phyloP scores from a whole-genome alignment of 2,329 filamentous ascomycete genomes.

The Aureobasidium uvarum region DNA sequence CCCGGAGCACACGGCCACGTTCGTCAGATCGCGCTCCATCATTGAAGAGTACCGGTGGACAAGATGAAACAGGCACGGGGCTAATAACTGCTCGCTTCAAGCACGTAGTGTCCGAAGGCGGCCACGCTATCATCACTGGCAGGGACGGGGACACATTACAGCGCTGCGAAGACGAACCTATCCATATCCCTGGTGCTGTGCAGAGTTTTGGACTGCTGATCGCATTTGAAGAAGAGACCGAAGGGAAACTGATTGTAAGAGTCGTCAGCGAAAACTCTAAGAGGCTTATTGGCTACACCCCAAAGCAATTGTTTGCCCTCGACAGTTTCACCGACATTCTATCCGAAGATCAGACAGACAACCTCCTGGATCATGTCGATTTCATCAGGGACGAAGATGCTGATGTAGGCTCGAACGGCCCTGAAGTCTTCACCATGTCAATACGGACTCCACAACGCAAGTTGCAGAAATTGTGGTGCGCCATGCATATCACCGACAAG shows the following conservation, averaged over 20 bases:
- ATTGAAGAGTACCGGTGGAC: conserved; percentile 38
- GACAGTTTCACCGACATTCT: conserved; percentile 79
- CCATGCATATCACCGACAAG: conserved; percentile 70
- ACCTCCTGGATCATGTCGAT: conserved; percentile 79
- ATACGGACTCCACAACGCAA: conserved; percentile 59
- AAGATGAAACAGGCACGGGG: conserved; percentile 43
- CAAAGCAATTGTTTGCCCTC: conserved; percentile 70
- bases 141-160: conserved; percentile 69
- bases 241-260: conserved; percentile 67
- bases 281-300: conserved; percentile 71
- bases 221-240: conserved; percentile 63
- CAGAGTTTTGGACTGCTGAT: conserved; percentile 78
- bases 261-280: conserved; percentile 80
- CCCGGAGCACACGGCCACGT: conserved; percentile 31
- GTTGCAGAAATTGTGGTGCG: conserved; percentile 77
- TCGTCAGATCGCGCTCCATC: conserved; percentile 37
- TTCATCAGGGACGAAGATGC: conserved; percentile 81
- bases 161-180: conserved; percentile 86
- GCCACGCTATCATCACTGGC: conserved; percentile 80
- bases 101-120: conserved; percentile 71
- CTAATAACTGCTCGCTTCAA: conserved; percentile 73
- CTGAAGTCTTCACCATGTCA: conserved; percentile 80
- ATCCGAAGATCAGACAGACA: conserved; percentile 78
- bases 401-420: conserved; percentile 71
- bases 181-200: conserved; percentile 78